Conservation (phyloP, 2,329 filamentous ascomycete species). For the Colletotrichum sp. region DNA sequence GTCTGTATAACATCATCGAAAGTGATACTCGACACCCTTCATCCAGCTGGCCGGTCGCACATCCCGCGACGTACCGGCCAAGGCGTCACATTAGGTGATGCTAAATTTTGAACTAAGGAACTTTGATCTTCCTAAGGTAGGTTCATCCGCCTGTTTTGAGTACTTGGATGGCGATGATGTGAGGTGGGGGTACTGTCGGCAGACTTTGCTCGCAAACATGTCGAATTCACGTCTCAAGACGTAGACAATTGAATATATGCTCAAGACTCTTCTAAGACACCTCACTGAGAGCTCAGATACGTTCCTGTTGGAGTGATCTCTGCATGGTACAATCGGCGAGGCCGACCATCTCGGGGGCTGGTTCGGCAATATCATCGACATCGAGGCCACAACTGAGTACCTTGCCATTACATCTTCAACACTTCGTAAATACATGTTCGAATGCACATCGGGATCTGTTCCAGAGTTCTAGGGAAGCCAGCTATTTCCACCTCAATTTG, state of each 20-base stretch:
- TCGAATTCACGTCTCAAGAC: background rate
- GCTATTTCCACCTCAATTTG: background rate
- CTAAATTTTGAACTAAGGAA: background rate
- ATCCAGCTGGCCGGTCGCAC: background rate
- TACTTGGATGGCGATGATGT: background rate
- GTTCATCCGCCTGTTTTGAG: background rate
- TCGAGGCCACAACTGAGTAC: background rate
- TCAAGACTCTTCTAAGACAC: background rate
- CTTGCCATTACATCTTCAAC: background rate
- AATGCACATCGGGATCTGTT: background rate
- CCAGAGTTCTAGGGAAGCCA: background rate
- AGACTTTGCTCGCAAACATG: background rate
- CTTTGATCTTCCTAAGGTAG: background rate
- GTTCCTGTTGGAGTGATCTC: background rate
- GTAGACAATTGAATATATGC: background rate
- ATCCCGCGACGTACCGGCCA: background rate
- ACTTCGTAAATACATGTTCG: background rate
- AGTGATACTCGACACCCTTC: background rate
- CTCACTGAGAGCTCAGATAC: background rate
- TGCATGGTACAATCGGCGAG: background rate
- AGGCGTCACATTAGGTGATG: background rate
- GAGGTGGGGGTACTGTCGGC: background rate
- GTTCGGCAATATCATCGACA: background rate
- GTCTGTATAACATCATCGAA: background rate
- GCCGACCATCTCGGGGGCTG: background rate